Percentiles rank a stretch among this genome's conserved stretches.
Conservation (phyloP, 306 rosid genomes). For the Ormosia semicastrata region DNA sequence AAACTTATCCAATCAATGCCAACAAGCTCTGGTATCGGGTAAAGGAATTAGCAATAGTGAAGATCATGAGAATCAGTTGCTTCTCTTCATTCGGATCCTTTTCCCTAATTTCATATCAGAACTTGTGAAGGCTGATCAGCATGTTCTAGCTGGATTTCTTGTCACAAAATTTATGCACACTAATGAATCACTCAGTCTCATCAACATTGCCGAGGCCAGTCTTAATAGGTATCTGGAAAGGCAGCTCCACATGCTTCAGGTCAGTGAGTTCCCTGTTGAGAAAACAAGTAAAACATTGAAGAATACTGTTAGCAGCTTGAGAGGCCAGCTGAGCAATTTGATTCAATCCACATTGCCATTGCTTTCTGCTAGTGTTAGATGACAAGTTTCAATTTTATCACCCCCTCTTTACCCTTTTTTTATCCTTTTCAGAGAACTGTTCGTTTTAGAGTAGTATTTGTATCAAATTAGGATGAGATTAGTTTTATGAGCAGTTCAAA, state of each 20-base stretch:
- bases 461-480: conserved; percentile 13
- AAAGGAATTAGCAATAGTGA: conserved; percentile 30
- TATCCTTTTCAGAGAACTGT: not conserved
- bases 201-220: conserved; percentile 69
- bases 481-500: no score
- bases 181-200: conserved; percentile 61
- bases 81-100: conserved; percentile 50
- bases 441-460: conserved; percentile 13
- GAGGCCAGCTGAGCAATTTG: conserved; percentile 49
- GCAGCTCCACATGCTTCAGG: conserved; percentile 54
- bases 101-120: conserved; percentile 74
- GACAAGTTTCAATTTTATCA: not conserved
- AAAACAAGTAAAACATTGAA: conserved; percentile 51
- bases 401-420: not conserved
- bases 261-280: conserved; percentile 39
- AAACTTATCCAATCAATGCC: conserved; percentile 58
- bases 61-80: conserved; percentile 41
- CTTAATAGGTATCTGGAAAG: conserved; percentile 66
- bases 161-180: conserved; percentile 83
- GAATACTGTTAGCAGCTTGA: conserved; percentile 54
- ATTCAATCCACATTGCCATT: conserved; percentile 52
- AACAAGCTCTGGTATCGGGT: conserved; percentile 47
- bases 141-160: conserved; percentile 75
- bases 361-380: conserved; percentile 33
- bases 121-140: conserved; percentile 89